Percentiles rank a stretch among this genome's conserved stretches.
Conservation (phyloP, 768 basidiomycete genomes). For the Lenzites betulinus region DNA sequence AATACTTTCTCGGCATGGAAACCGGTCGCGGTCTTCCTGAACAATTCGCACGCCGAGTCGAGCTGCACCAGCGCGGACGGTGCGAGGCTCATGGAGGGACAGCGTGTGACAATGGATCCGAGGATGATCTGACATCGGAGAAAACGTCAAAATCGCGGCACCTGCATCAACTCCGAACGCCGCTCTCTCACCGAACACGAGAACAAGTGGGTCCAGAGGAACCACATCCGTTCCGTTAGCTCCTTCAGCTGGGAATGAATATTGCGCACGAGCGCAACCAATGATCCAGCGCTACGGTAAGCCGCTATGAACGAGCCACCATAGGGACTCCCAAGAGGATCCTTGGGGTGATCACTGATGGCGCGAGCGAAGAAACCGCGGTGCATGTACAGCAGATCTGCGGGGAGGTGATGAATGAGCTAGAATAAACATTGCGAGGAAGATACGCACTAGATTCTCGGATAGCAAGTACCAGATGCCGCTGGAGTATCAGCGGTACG, state of each 20-base stretch:
- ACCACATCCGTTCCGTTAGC: slow-evolving; percentile 72
- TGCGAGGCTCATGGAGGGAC: slow-evolving; percentile 63
- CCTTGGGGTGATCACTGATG: slow-evolving; percentile 59
- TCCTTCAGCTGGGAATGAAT: slow-evolving; percentile 66
- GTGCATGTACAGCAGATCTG: slow-evolving; percentile 74
- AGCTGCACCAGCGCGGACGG: slow-evolving; percentile 67
- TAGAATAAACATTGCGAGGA: no score
- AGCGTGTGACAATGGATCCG: slow-evolving; percentile 67
- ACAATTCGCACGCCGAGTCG: slow-evolving; percentile 62
- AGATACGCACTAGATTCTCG: slow-evolving; percentile 59
- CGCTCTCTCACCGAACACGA: slow-evolving; percentile 57
- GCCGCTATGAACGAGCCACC: slow-evolving; percentile 69
- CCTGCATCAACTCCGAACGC: background rate
- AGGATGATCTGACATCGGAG: slow-evolving; percentile 56
- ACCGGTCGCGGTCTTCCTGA: slow-evolving; percentile 54
- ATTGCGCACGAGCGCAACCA: slow-evolving; percentile 68
- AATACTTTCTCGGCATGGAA: slow-evolving; percentile 61
- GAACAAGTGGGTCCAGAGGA: slow-evolving; percentile 71
- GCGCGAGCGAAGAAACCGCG: slow-evolving; percentile 75
- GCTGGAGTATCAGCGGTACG: slow-evolving; percentile 65
- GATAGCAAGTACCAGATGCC: slow-evolving; percentile 66
- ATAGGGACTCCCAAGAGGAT: slow-evolving; percentile 72
- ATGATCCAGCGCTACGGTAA: slow-evolving; percentile 65
- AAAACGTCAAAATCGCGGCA: background rate
- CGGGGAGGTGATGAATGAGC: background rate